phyloP scores from a whole-genome alignment of 768 basidiomycete genomes.

The Multifurca ochricompacta region DNA sequence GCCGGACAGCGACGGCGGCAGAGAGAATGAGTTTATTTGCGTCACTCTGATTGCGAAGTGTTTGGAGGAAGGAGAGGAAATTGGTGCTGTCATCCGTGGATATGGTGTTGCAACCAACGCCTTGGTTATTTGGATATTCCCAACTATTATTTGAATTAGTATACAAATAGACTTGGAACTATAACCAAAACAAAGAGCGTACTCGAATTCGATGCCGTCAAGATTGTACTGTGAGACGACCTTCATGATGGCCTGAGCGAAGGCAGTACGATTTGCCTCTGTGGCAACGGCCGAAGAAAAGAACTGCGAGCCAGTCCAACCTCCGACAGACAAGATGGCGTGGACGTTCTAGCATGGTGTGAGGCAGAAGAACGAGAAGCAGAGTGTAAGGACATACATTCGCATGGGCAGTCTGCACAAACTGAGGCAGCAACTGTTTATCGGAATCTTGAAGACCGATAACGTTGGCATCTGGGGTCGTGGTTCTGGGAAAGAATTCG shows the following conservation, averaged over 20 bases:
- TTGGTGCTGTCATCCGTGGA: neutral
- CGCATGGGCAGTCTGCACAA: conserved; percentile 20
- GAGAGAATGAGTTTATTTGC: neutral
- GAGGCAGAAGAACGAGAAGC: neutral
- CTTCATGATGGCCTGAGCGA: neutral
- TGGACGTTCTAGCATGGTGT: conserved; percentile 4
- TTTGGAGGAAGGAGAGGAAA: conserved; percentile 6
- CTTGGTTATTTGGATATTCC: conserved; percentile 4
- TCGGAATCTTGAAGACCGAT: conserved; percentile 26
- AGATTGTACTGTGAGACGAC: conserved; percentile 3
- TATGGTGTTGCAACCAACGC: conserved; percentile 4
- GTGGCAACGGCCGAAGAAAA: conserved; percentile 15
- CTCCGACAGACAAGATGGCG: conserved; percentile 15
- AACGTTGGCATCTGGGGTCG: conserved; percentile 19
- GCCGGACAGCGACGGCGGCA: neutral
- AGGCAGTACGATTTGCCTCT: conserved; percentile 8
- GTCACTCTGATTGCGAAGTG: neutral
- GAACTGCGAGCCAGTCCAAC: conserved; percentile 13
- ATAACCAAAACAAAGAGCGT: neutral
- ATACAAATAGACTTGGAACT: neutral
- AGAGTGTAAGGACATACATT: conserved; percentile 11
- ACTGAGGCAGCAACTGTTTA: conserved; percentile 21
- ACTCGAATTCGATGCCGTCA: conserved; percentile 19
- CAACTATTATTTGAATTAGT: conserved; percentile 7
- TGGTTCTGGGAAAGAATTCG: neutral